These are phyloP conservation scores for Penicillium malachiteum DNA, from an alignment of 495 filamentous ascomycete species.

Conservation along the genomic window DNA sequence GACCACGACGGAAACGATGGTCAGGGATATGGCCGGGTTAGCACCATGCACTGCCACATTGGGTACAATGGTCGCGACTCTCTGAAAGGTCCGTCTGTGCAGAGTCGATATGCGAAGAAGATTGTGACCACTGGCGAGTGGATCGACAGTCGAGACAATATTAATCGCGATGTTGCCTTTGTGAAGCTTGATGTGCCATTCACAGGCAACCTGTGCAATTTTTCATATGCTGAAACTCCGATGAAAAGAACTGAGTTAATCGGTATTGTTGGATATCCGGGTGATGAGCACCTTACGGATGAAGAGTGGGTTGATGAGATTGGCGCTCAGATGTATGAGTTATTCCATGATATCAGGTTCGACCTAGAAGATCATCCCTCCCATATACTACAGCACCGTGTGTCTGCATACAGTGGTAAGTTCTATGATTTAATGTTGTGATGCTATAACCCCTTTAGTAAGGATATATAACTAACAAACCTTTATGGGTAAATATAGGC, in stretches of 20 bases:
- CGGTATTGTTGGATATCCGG: constrained; percentile 1
- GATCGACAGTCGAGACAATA: not conserved
- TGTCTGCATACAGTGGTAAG: not conserved
- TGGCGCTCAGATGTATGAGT: not conserved
- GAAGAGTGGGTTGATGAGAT: not conserved
- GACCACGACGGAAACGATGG: not conserved
- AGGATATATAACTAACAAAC: not conserved
- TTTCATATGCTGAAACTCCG: not conserved
- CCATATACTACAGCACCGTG: not conserved
- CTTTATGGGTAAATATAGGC: not conserved
- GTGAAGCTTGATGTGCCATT: not conserved
- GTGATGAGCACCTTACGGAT: not conserved
- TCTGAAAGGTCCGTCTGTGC: not conserved
- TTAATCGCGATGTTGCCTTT: constrained; percentile 1
- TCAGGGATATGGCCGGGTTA: not conserved
- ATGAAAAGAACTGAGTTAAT: not conserved
- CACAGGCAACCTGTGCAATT: not conserved
- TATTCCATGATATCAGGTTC: not conserved
- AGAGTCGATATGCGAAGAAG: not conserved
- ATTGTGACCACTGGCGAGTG: constrained; percentile 2
- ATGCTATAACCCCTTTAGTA: not conserved
- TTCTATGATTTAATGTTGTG: not conserved
- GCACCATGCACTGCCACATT: not conserved
- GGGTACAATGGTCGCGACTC: not conserved
- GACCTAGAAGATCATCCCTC: not conserved